Base-by-base conservation (phyloP, 2,329 filamentous ascomycete genomes). In the Gaeumannomyces tritici region DNA sequence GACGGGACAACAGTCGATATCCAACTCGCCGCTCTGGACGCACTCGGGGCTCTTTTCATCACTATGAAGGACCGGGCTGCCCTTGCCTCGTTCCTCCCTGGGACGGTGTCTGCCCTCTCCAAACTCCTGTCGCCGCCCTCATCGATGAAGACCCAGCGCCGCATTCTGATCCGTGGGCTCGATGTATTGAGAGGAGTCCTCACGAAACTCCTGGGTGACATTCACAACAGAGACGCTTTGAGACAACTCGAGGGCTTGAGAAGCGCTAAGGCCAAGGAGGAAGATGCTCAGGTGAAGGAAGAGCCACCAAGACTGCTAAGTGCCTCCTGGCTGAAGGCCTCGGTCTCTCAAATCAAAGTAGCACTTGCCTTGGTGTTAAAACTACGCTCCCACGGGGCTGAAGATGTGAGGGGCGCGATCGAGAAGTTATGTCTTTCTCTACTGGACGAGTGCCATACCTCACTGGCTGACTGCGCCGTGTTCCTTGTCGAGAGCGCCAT, bases 401-500 rank as follows among this genome's bases (percentile, higher is more conserved):
- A 76, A 4, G 86, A 92, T 61, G 87, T 98, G 26, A 85, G 84
- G 61, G 75, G 79, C 33, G 84, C 88, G 6, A 77, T 97, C 2
- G 79, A 89, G 54, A 80, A 79, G 31, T 76, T 98, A 1, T 97
- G 92, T 70, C 76, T 93, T 24, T 80, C 82, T 59, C 75, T 97
- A 12, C 77, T 96, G 63, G 89, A 93, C 69, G 85, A 93, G 67
- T 98, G 93, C 68, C 84, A 89, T 63, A 78, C 76, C 24, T 90
- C 91, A 0, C 78, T 99, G 15, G 76, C 80, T 13, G 86, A 90
- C 31, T 91, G 89, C 60, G 76, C 85, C 4, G 73, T 83, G 0
- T 85, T 96, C 66, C 82, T 95, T 55, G 83, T 95, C 0, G 95
- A 98, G 72, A 93, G 90, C 3, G 79, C 93, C 28, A 84, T 97